These are phyloP conservation scores for Apocynum venetum DNA, from an alignment of 257 asterid genomes.

Conservation along the genomic window DNA sequence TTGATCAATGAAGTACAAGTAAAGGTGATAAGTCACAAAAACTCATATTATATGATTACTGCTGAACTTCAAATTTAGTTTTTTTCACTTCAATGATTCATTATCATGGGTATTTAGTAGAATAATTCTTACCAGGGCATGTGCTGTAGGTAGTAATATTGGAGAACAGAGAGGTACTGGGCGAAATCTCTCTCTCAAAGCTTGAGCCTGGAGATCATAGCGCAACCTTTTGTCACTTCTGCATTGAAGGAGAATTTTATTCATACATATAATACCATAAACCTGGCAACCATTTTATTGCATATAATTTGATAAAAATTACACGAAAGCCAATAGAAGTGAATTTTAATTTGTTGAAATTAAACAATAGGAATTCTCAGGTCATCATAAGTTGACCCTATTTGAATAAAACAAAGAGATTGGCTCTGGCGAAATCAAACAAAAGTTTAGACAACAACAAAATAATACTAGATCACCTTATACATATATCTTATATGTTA, in stretches of 20 bases:
- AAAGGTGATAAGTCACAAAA: background rate
- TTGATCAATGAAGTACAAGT: conserved; percentile 6
- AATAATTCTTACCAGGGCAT: conserved; percentile 71
- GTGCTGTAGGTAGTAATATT: conserved; percentile 88
- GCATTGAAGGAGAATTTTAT: conserved; percentile 32
- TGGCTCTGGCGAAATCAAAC: background rate
- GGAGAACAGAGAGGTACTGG: conserved; percentile 96
- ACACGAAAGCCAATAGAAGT: background rate
- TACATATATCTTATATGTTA: background rate
- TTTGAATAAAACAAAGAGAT: background rate
- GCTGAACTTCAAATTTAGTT: too few relatives aligned
- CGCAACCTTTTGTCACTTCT: conserved; percentile 68
- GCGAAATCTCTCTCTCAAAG: conserved; percentile 74
- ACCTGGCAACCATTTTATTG: background rate
- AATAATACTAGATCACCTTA: background rate
- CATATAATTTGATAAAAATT: background rate
- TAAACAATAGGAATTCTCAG: conserved; percentile 1
- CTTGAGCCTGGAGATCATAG: conserved; percentile 40
- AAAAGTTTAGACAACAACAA: background rate
- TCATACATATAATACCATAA: conserved; percentile 15
- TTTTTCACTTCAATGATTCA: background rate
- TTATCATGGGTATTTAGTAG: conserved; percentile 4
- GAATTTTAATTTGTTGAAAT: background rate
- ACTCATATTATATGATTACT: background rate
- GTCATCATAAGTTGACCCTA: background rate